phyloP scores from a whole-genome alignment of 2,329 filamentous ascomycete species.

The Grosmannia clavigera region DNA sequence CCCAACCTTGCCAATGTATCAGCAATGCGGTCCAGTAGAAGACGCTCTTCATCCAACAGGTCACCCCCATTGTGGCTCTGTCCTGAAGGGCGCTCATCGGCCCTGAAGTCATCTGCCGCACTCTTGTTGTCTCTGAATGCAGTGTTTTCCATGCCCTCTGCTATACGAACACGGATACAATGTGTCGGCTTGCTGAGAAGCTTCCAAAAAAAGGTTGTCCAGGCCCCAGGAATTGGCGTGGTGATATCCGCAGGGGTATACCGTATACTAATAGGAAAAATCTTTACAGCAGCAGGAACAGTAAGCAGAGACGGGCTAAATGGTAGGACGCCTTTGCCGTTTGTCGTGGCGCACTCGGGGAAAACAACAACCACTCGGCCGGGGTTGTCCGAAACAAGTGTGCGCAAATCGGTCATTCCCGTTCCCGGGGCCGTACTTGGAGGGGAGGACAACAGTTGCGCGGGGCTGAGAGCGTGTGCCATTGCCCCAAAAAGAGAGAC shows the following conservation, averaged over 20 bases:
- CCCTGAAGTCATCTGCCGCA: not conserved
- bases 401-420: slow-evolving; percentile 44
- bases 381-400: slow-evolving; percentile 56
- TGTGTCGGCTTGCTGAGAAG: slow-evolving; percentile 76
- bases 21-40: slow-evolving; percentile 63
- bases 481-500: slow-evolving; percentile 70
- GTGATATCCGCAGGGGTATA: slow-evolving; percentile 86
- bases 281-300: slow-evolving; percentile 53
- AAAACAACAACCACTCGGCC: slow-evolving; percentile 73
- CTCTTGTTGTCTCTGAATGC: not conserved
- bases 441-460: slow-evolving; percentile 29
- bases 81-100: not conserved
- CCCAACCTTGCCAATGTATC: slow-evolving; percentile 81
- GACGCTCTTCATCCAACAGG: slow-evolving; percentile 46
- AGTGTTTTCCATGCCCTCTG: slow-evolving; percentile 53
- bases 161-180: slow-evolving; percentile 82
- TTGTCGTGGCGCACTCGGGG: slow-evolving; percentile 88
- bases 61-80: not conserved
- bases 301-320: slow-evolving; percentile 67
- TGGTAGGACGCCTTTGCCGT: slow-evolving; percentile 79
- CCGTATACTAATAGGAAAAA: slow-evolving; percentile 83
- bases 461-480: slow-evolving; percentile 54
- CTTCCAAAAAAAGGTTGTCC: slow-evolving; percentile 68
- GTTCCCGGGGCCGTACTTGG: slow-evolving; percentile 14
- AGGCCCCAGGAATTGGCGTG: slow-evolving; percentile 70